Evolutionary conservation across 441 rosid genomes (phyloP).

Genomic region (Pelargonium cotyledonis): DNA sequence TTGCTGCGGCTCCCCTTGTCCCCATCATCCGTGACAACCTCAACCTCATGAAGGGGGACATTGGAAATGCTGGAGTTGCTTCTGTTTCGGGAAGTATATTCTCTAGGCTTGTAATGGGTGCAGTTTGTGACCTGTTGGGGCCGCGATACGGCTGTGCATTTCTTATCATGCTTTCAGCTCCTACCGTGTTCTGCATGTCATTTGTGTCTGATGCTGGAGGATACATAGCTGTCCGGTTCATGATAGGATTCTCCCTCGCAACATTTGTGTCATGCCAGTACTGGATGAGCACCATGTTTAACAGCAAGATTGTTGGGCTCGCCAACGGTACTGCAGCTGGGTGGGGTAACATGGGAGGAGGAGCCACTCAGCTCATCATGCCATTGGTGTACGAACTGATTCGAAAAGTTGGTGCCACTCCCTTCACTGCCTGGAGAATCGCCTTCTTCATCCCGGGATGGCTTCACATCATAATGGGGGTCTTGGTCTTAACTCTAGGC

Average conservation of each 20-base stretch:
- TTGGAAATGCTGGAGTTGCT: slow-evolving; percentile 82
- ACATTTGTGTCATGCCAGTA: slow-evolving; percentile 84
- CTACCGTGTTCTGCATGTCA: slow-evolving; percentile 75
- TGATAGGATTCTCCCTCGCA: slow-evolving; percentile 86
- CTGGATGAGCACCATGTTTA: slow-evolving; percentile 96
- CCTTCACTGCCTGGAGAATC: slow-evolving; percentile 86
- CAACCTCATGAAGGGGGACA: slow-evolving; percentile 47
- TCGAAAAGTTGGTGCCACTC: slow-evolving; percentile 45
- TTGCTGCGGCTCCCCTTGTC: slow-evolving; percentile 83
- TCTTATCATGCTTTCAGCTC: slow-evolving; percentile 67
- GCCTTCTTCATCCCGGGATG: slow-evolving; percentile 82
- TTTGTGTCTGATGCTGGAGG: slow-evolving; percentile 56
- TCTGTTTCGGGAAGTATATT: slow-evolving; percentile 79
- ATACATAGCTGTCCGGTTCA: slow-evolving; percentile 60
- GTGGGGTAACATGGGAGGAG: slow-evolving; percentile 95
- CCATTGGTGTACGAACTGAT: slow-evolving; percentile 68
- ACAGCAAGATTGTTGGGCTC: slow-evolving; percentile 68
- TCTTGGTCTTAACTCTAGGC: slow-evolving; percentile 62
- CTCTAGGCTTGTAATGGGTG: slow-evolving; percentile 85
- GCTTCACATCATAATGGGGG: slow-evolving; percentile 58
- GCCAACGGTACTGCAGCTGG: slow-evolving; percentile 86
- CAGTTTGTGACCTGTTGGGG: slow-evolving; percentile 62
- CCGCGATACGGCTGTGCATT: slow-evolving; percentile 79
- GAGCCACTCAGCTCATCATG: slow-evolving; percentile 76
- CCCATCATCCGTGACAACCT: slow-evolving; percentile 75